Base-by-base conservation (phyloP, 306 rosid genomes). In the Ziziphus jujuba region DNA sequence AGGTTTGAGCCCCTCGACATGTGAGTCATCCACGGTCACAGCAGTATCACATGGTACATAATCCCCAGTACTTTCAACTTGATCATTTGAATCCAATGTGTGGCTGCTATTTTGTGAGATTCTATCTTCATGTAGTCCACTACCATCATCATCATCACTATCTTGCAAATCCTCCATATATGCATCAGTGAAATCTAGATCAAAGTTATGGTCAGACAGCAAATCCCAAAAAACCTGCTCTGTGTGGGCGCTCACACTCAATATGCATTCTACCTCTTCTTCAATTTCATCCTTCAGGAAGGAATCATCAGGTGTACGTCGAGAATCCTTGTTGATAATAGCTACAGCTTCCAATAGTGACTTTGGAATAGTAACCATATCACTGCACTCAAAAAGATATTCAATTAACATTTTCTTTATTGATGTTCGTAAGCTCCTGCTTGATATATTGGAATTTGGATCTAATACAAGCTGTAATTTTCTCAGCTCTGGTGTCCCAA, bases 111-210 rank as follows among this genome's bases (percentile, higher is more conserved):
- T 61, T 66, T 15, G 59, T 49, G 56, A 75, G 7, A 49, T 48
- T 33, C 79, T 58, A 56, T 73, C 74, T 61, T 68, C 81, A 61
- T 13, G 59, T 40, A 35, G 47, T 63, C 34, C 61, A 70, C 61
- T 54, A 24, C 59, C 25, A 51, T 61, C 73, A 50, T 58, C 77
- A 28, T 80, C 82, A 22, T 84, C 95, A 73, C 88, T 81, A 56
- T 90, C 96, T 73, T 81, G 91, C 50, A 80, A 59, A 62, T 81
- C 80, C 63, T 90, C 96, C 79, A 75, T 71, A 82, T 93, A 93
- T 6, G 91, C 96, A 61, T 88, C 90, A 43, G 50, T 45, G 43
- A 86, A 93, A 51, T 90, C 89, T 63, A 72, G 40, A 63, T 82
- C 89, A 59, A 90, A 86, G 40, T 77, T 76, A 77, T 44, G 63